Base-by-base conservation (phyloP, 768 basidiomycete species). In the Cystobasidium ongulense region DNA sequence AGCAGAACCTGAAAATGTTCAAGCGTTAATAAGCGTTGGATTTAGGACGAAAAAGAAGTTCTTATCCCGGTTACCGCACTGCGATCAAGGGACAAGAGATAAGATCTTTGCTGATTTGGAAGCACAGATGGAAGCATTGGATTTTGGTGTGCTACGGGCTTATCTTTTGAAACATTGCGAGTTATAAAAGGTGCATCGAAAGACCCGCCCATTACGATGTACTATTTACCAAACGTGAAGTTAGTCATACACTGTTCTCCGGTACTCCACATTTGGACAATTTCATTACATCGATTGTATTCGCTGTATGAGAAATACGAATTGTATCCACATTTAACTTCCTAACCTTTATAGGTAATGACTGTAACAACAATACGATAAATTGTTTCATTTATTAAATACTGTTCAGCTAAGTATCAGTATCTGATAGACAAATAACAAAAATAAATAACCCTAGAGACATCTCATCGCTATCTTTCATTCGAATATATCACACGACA, bases 71-170 rank as follows among this genome's bases (percentile, higher is more conserved):
- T 31, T 71, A 35, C 50, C 31, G 21, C 33, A 35, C 25, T 57
- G 68, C 31, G 68, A 71, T 43, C 21, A 54, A 54, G 38, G n/a
- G 50, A 54, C 50, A 36, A 31, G 68, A 52, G 53, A 71, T 21
- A 43, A 43, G 11, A 71, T 71, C 25, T 43, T 71, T 35, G 35
- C 3, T 31, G 29, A 54, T 46, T 27, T 71, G 18, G 3, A 38
- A 43, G 17, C 33, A 3, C n/a, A 23, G 13, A 71, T 71, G 52
- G 43, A 31, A 46, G 17, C 43, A 3, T 15, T 67, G 21, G 50
- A 67, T 15, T 52, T 3, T 18, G 65, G 65, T 13, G 65, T 52
- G 5, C 25, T 67, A 11, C 7, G 21, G 65, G 33, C 13, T 31
- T 67, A 67, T 41, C 27, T 67, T 35, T 4, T 41, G 7, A 8